These are phyloP conservation scores for Acacia acuminata DNA, from an alignment of 306 rosid species.

Conservation along the genomic window DNA sequence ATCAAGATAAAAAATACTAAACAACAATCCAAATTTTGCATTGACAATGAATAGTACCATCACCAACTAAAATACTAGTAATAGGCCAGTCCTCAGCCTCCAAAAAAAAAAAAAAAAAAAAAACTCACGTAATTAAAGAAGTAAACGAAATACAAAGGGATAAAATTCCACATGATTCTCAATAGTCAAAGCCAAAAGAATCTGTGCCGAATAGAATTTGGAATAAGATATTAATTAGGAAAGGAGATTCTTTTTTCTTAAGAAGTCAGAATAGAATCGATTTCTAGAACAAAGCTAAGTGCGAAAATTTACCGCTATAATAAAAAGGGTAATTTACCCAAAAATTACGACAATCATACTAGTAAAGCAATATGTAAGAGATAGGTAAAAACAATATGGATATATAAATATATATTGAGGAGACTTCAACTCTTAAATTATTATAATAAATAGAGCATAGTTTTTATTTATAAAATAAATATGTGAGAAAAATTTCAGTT, in stretches of 20 bases:
- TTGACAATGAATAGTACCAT: not conserved
- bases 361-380: slow-evolving; percentile 32
- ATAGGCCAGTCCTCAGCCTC: not conserved
- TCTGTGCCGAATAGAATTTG: slow-evolving; percentile 27
- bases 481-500: too few species aligned
- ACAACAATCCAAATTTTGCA: not conserved
- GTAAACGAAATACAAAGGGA: slow-evolving; percentile 29
- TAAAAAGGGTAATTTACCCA: not conserved
- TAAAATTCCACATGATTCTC: slow-evolving; percentile 29
- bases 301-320: not conserved
- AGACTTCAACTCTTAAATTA: too few species aligned
- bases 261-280: slow-evolving; percentile 43
- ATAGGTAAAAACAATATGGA: not conserved
- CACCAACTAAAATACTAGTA: not conserved
- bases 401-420: slow-evolving; percentile 27
- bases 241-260: slow-evolving; percentile 26
- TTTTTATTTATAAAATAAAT: too few species aligned
- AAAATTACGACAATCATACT: not conserved
- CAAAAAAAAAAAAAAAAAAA: too few species aligned
- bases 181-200: slow-evolving; percentile 44
- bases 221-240: slow-evolving; percentile 32
- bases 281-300: slow-evolving; percentile 17
- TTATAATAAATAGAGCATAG: not conserved
- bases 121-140: not conserved
- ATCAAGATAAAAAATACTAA: not conserved